Conservation (phyloP, 2,329 filamentous ascomycete species). For the Claviceps quebecensis region DNA sequence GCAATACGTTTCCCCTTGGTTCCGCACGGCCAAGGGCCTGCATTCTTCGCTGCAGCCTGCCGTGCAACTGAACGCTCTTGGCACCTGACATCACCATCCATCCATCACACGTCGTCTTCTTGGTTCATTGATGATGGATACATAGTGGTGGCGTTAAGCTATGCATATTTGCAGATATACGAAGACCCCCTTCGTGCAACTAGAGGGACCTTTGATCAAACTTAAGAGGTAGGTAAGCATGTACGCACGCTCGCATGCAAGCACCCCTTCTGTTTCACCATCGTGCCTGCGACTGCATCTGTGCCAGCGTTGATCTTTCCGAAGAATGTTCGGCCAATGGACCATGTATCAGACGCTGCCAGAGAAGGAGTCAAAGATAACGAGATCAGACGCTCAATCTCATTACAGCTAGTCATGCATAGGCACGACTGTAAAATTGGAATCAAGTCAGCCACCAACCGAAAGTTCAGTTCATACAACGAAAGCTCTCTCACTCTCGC, state of each 20-base stretch:
- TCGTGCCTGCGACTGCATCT: neutral
- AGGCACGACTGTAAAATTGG: neutral
- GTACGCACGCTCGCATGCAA: neutral
- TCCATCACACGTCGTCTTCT: neutral
- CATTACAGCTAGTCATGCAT: neutral
- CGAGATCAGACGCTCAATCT: neutral
- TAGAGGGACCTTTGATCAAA: neutral
- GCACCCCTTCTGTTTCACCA: neutral
- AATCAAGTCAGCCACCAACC: neutral
- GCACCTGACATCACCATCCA: neutral
- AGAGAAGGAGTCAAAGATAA: neutral
- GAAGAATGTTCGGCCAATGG: neutral
- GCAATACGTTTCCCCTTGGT: too few species aligned
- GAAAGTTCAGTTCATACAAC: neutral
- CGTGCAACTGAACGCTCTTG: too few species aligned
- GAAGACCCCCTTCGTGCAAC: too few species aligned
- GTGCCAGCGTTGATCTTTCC: neutral
- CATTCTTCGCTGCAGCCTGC: too few species aligned
- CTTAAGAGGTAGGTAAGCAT: neutral
- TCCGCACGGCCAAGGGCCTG: too few species aligned
- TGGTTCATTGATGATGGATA: neutral
- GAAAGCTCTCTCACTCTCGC: neutral
- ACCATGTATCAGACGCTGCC: neutral
- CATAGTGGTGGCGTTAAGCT: neutral
- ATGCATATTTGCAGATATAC: too few species aligned